Evolutionary conservation across 2,329 filamentous ascomycete genomes (phyloP), one percentile per base, ranked within the genome.

Genomic region (Trichoderma lentiforme): DNA sequence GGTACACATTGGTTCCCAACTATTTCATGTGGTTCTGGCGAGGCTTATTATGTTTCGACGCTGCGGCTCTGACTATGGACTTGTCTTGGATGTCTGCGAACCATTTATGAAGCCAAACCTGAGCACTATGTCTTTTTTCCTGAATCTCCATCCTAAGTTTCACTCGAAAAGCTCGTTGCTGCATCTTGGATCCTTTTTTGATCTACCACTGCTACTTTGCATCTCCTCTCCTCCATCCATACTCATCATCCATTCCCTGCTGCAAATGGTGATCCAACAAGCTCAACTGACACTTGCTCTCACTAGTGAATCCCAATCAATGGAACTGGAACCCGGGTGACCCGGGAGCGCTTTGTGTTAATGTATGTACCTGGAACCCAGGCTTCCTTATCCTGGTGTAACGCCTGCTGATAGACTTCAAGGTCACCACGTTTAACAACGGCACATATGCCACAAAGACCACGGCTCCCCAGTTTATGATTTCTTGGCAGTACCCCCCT

Each of bases 221-320:
- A 18, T 57, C n/a, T n/a, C 30, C 18, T 15, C 30, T 12, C 5
- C 11, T 36, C 21, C 28, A 26, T 34, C 12, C 26, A 12, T 26
- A 11, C 15, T 39, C 12, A 11, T 11, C 15, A 11, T 14, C 15
- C 12, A 9, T n/a, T 36, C 28, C 47, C 14, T 39, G 6, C 51
- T 47, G 47, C 47, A 36, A 66, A 26, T 18, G 14, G 18, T n/a
- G 34, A 47, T 18, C 21, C 9, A 53, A 34, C 57, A 53, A 53
- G 28, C 24, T 51, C 18, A 14, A 47, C 67, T 70, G 21, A 56
- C 66, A 30, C 21, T 24, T 32, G 43, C 60, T 62, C 21, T 26
- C 24, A 43, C 18, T 71, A 88, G 86, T 87, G 70, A 88, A 88
- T 75, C 86, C 86, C 61, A 88, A 88, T 74, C 86, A 87, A 78